Evolutionary conservation across 2,329 filamentous ascomycete species (phyloP).

Genomic region (Penicillium sp.): DNA sequence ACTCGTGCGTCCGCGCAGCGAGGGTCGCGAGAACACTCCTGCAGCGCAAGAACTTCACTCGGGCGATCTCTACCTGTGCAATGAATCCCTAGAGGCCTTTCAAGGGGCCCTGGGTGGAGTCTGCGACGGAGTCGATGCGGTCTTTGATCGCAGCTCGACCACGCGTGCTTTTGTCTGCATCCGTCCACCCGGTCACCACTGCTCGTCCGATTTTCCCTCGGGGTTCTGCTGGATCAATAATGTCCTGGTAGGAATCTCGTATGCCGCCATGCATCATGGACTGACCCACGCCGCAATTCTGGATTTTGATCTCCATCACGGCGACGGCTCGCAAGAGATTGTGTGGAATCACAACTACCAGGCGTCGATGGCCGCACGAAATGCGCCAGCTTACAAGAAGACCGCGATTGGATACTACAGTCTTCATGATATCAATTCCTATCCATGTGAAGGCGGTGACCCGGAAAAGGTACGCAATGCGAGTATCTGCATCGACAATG

Average conservation of each 20-base stretch:
- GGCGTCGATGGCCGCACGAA: conserved; percentile 58
- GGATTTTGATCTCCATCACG: conserved; percentile 87
- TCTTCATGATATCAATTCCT: conserved; percentile 96
- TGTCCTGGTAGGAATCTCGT: conserved; percentile 91
- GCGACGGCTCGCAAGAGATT: conserved; percentile 92
- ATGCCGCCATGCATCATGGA: conserved; percentile 75
- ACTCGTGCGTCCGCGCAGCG: conserved; percentile 55
- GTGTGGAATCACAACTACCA: conserved; percentile 83
- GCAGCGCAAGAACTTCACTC: conserved; percentile 58
- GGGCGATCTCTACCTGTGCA: conserved; percentile 84
- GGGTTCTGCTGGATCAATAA: conserved; percentile 99
- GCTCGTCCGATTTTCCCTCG: conserved; percentile 79
- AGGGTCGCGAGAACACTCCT: conserved; percentile 25
- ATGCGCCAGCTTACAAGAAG: conserved; percentile 70
- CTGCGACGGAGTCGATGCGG: conserved; percentile 82
- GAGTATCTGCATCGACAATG: conserved; percentile 88
- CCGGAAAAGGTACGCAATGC: conserved; percentile 89
- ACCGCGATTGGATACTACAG: conserved; percentile 92
- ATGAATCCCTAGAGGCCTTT: conserved; percentile 78
- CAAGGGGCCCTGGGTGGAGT: conserved; percentile 89
- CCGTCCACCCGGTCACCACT: conserved; percentile 91
- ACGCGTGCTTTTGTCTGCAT: conserved; percentile 85
- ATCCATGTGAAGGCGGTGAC: conserved; percentile 91
- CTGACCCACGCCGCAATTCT: conserved; percentile 91
- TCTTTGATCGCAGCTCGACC: conserved; percentile 62